Conservation (phyloP, 176 grass and related monocot species). For the Bonia amplexicaulis region DNA sequence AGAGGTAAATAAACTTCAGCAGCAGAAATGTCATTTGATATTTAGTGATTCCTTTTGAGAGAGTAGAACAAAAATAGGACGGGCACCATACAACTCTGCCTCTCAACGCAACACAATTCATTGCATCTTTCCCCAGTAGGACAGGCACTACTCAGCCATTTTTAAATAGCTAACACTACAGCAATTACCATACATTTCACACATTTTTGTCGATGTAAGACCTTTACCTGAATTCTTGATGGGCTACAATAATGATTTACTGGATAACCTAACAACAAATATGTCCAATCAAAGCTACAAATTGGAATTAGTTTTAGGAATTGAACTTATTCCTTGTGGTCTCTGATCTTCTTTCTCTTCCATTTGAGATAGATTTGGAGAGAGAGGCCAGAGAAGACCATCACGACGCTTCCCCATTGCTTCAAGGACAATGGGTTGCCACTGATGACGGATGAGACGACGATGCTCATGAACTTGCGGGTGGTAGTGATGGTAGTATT, state of each 20-base stretch:
- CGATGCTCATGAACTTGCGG: constrained; percentile 91
- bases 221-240: constrained; percentile 16
- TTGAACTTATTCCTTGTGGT: constrained; percentile 37
- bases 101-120: constrained; percentile 25
- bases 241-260: constrained; percentile 12
- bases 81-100: not conserved
- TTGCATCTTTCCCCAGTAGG: constrained; percentile 15
- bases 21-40: not conserved
- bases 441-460: constrained; percentile 78
- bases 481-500: constrained; percentile 98
- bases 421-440: constrained; percentile 68
- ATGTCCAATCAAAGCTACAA: constrained; percentile 22
- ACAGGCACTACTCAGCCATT: not conserved
- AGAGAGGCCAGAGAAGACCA: constrained; percentile 60
- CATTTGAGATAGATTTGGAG: constrained; percentile 81
- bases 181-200: not conserved
- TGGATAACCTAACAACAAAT: constrained; percentile 14
- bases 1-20: not conserved
- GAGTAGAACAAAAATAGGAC: constrained; percentile 4
- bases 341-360: constrained; percentile 67
- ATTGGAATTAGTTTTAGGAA: not conserved
- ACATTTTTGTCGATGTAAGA: not conserved
- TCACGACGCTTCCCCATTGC: constrained; percentile 75
- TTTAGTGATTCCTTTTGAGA: not conserved
- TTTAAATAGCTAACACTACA: not conserved